A percentile compares a stretch with the other conserved stretches of the same genome.
Evolutionary conservation across 2,329 filamentous ascomycete genomes (phyloP).

Genomic region (Aspergillus neoniger): DNA sequence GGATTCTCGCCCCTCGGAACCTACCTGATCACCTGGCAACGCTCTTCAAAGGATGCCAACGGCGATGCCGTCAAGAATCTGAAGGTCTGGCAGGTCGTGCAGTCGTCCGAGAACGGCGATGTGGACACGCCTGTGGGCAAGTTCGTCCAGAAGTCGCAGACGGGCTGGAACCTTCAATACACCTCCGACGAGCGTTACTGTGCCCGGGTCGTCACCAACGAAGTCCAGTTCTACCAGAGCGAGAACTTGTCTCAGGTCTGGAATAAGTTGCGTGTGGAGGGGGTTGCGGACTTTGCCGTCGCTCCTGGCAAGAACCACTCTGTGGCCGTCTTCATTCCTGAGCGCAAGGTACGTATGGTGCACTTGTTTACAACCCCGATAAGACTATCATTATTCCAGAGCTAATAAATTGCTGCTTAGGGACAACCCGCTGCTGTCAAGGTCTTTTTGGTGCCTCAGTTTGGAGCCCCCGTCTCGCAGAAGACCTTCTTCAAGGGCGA

Average conservation of each 20-base stretch:
- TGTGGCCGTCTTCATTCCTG: conserved; percentile 91
- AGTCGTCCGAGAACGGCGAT: conserved; percentile 60
- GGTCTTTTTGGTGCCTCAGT: conserved; percentile 90
- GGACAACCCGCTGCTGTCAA: conserved; percentile 92
- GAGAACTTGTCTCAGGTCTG: conserved; percentile 81
- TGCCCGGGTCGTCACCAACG: conserved; percentile 90
- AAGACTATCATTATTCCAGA: not conserved
- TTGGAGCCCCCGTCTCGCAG: conserved; percentile 79
- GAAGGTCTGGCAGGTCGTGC: conserved; percentile 89
- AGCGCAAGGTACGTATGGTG: conserved; percentile 72
- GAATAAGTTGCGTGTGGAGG: conserved; percentile 94
- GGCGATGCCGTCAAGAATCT: conserved; percentile 95
- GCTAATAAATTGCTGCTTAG: conserved; percentile 48
- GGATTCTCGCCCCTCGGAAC: conserved; percentile 91
- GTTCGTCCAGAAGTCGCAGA: conserved; percentile 95
- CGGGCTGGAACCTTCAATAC: conserved; percentile 97
- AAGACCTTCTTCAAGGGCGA: conserved; percentile 99
- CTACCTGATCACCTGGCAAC: conserved; percentile 96
- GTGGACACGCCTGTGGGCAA: conserved; percentile 74
- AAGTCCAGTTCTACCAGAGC: conserved; percentile 96
- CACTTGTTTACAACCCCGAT: not conserved
- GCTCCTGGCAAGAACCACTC: conserved; percentile 88
- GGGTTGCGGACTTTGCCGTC: conserved; percentile 83
- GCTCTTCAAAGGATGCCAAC: conserved; percentile 85
- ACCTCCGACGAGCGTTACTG: conserved; percentile 91